Percentiles rank a stretch among this genome's conserved stretches.
These are phyloP conservation scores for Talaromyces atroroseus DNA, from an alignment of 2,329 filamentous ascomycete species.

Conservation along the genomic window DNA sequence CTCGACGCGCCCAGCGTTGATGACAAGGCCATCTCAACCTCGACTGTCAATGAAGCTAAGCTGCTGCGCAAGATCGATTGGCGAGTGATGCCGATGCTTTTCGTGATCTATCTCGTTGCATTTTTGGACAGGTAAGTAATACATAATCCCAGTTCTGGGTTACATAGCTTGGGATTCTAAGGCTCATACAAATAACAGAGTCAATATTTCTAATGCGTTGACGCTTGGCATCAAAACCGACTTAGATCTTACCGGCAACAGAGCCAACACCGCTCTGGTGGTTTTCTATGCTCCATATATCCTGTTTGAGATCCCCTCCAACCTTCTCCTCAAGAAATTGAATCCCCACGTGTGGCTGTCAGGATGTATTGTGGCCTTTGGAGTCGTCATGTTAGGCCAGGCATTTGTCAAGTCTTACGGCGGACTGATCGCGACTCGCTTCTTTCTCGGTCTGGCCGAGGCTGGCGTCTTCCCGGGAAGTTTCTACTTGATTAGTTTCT, in stretches of 20 bases:
- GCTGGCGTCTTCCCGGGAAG: constrained; percentile 32
- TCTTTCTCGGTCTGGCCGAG: constrained; percentile 25
- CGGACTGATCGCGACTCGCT: constrained; percentile 24
- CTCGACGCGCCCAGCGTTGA: constrained; percentile 8
- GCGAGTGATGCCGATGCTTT: constrained; percentile 18
- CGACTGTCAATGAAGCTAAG: constrained; percentile 15
- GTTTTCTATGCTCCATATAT: constrained; percentile 53
- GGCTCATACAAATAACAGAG: constrained; percentile 17
- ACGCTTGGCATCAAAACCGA: constrained; percentile 46
- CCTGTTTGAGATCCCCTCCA: constrained; percentile 51
- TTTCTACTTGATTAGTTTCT: constrained; percentile 32
- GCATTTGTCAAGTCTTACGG: constrained; percentile 24
- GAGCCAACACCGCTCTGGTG: constrained; percentile 48
- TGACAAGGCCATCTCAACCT: not conserved
- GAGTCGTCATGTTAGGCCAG: constrained; percentile 21
- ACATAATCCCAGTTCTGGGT: not conserved
- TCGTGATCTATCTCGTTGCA: constrained; percentile 17
- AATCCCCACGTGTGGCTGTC: constrained; percentile 47
- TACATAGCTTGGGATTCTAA: constrained; percentile 2
- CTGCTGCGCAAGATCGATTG: constrained; percentile 19
- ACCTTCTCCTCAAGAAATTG: constrained; percentile 48
- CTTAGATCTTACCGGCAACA: constrained; percentile 37
- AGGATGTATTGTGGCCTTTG: constrained; percentile 21
- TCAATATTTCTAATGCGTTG: constrained; percentile 52
- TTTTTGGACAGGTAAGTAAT: constrained; percentile 18